Conservation (phyloP, 176 grass and related monocot species). For the Tuctoria greenei region DNA sequence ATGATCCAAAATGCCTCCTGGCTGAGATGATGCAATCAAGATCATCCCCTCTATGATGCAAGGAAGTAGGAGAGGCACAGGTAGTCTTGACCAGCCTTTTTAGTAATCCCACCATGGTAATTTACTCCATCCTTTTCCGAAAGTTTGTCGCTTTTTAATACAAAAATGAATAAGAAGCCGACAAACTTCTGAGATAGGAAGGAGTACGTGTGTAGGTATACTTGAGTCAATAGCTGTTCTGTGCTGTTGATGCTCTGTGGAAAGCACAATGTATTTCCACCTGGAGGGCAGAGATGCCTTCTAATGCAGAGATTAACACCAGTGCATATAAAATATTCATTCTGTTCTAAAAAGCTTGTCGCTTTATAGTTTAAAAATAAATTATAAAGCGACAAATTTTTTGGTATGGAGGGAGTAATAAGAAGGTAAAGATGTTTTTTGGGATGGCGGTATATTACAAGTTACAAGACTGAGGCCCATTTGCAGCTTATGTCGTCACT, state of each 20-base stretch:
- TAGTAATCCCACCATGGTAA: conserved; percentile 34
- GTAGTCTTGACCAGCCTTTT: conserved; percentile 16
- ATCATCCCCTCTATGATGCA: conserved; percentile 28
- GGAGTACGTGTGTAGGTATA: conserved; percentile 30
- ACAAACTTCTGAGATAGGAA: no score
- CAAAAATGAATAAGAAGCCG: no score
- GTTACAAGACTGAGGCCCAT: no score
- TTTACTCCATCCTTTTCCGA: not conserved
- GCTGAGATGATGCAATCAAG: not conserved
- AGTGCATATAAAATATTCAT: conserved; percentile 51
- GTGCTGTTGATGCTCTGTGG: conserved; percentile 9
- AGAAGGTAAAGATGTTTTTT: no score
- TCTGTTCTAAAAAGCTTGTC: no score
- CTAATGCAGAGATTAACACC: conserved; percentile 32
- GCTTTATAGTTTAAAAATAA: no score
- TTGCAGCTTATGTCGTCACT: not conserved
- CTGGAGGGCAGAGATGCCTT: conserved; percentile 14
- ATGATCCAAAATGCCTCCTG: not conserved
- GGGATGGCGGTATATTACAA: no score
- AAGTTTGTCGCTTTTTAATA: no score
- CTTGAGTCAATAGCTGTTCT: conserved; percentile 18
- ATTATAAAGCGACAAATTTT: no score
- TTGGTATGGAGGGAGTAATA: no score
- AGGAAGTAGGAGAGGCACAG: conserved; percentile 23
- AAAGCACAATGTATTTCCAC: conserved; percentile 16